Conservation (phyloP, 768 basidiomycete genomes). For the Leccinum subgranulosum region DNA sequence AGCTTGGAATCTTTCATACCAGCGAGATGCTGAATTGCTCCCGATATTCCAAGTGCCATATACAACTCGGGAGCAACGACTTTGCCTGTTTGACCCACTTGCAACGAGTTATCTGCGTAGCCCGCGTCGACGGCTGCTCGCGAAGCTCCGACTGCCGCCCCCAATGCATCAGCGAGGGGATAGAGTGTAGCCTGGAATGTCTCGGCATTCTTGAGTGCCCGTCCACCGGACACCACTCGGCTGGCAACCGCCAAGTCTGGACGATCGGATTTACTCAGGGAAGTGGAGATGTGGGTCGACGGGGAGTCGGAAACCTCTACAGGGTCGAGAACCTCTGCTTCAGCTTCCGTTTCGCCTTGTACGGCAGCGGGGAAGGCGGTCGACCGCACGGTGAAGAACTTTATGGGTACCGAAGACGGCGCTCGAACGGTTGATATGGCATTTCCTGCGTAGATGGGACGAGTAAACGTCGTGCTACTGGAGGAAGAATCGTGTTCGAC, state of each 20-base stretch:
- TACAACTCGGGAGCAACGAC: constrained; percentile 97
- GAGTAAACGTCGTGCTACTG: constrained; percentile 80
- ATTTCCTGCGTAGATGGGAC: constrained; percentile 97
- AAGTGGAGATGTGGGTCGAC: constrained; percentile 63
- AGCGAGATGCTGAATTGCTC: constrained; percentile 97
- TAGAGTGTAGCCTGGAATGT: constrained; percentile 86
- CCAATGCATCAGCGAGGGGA: constrained; percentile 89
- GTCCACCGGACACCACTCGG: constrained; percentile 90
- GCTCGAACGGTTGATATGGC: constrained; percentile 92
- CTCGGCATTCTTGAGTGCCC: constrained; percentile 91
- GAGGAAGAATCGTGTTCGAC: constrained; percentile 68
- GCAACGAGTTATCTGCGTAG: constrained; percentile 95
- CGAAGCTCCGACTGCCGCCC: constrained; percentile 96
- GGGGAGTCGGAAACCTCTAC: constrained; percentile 55
- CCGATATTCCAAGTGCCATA: constrained; percentile 94
- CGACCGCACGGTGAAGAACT: constrained; percentile 92
- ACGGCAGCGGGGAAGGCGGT: constrained; percentile 80
- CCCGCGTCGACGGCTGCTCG: constrained; percentile 98
- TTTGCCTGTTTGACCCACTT: constrained; percentile 99
- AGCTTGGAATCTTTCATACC: constrained; percentile 99
- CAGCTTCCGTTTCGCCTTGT: constrained; percentile 48
- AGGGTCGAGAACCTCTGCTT: constrained; percentile 60
- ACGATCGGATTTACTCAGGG: constrained; percentile 84
- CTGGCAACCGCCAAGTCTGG: constrained; percentile 88
- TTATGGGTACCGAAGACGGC: constrained; percentile 70